Conservation (phyloP, 306 rosid genomes). For the Dalbergia oliveri region DNA sequence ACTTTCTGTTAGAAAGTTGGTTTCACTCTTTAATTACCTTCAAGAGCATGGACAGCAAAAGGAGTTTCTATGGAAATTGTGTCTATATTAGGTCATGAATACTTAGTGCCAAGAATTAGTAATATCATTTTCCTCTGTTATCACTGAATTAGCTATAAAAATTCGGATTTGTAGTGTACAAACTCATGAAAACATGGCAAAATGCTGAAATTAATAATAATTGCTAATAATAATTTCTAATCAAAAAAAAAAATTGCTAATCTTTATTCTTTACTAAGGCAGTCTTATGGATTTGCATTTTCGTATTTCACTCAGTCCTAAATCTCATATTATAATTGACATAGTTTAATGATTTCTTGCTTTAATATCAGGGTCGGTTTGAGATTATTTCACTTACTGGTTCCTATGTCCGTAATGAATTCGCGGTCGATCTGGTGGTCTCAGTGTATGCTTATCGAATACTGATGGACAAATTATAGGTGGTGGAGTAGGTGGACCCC, state of each 20-base stretch:
- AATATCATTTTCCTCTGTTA: conserved; percentile 11
- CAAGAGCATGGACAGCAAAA: conserved; percentile 2
- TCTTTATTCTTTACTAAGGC: background rate
- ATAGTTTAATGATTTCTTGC: conserved; percentile 43
- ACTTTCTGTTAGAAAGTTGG: conserved; percentile 10
- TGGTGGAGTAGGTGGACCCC: conserved; percentile 96
- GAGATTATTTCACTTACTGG: conserved; percentile 92
- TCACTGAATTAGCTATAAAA: conserved; percentile 21
- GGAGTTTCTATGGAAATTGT: conserved; percentile 29
- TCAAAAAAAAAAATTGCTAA: no score
- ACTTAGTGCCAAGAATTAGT: conserved; percentile 17
- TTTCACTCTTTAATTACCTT: conserved; percentile 17
- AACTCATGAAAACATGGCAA: conserved; percentile 2
- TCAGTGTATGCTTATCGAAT: conserved; percentile 85
- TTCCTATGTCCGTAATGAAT: conserved; percentile 83
- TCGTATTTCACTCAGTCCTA: conserved; percentile 28
- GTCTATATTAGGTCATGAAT: conserved; percentile 24
- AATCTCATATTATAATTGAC: conserved; percentile 25
- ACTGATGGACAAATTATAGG: conserved; percentile 93
- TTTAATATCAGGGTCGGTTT: conserved; percentile 79
- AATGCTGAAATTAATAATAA: conserved; percentile 1
- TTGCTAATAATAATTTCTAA: no score
- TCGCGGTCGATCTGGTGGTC: conserved; percentile 79
- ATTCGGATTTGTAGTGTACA: conserved; percentile 17
- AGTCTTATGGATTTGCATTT: background rate